phyloP scores from a whole-genome alignment of 2,329 filamentous ascomycete species.

The Neopestalotiopsis sp. region DNA sequence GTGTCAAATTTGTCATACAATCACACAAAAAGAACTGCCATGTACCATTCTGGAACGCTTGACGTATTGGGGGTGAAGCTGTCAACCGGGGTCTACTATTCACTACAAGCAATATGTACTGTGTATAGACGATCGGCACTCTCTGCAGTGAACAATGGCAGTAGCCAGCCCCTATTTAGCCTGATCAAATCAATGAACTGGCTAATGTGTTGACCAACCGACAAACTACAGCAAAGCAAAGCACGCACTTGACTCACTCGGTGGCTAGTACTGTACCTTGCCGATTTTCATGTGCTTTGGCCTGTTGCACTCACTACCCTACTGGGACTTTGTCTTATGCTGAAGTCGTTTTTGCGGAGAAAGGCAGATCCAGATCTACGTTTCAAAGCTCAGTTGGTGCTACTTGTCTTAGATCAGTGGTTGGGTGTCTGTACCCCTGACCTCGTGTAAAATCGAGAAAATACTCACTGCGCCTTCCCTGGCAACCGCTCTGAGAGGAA shows the following conservation, averaged over 20 bases:
- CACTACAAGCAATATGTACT: background rate
- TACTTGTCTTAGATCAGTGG: constrained; percentile 8
- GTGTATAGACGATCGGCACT: background rate
- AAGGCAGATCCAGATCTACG: constrained; percentile 12
- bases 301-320: background rate
- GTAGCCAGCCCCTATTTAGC: background rate
- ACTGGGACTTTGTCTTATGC: background rate
- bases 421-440: background rate
- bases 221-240: too few relatives aligned
- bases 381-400: background rate
- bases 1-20: background rate
- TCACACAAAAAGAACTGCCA: background rate
- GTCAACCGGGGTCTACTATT: background rate
- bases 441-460: background rate
- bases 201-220: background rate
- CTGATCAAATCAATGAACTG: background rate
- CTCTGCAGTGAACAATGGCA: background rate
- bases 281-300: too few relatives aligned
- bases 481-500: background rate
- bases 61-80: background rate
- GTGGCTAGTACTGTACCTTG: too few relatives aligned
- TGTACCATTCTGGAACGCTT: background rate
- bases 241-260: background rate
- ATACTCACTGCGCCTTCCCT: constrained; percentile 8
- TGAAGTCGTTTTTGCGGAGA: constrained; percentile 4